phyloP scores from a whole-genome alignment of 108 stramenopile species.

The Nitzschia palea region DNA sequence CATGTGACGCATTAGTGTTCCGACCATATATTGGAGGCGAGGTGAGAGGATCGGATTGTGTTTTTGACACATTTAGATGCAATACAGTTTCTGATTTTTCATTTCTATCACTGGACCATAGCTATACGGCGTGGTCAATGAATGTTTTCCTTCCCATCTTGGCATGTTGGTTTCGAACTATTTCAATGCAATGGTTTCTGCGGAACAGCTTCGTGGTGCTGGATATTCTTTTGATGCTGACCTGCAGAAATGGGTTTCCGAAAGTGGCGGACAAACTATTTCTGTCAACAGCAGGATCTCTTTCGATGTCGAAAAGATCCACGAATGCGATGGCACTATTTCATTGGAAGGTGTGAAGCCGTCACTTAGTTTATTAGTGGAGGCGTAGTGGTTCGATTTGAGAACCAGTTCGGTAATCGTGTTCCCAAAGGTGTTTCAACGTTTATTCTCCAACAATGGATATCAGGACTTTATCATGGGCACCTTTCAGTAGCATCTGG shows the following conservation, averaged over 20 bases:
- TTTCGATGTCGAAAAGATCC: slow-evolving; percentile 42
- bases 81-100: not conserved
- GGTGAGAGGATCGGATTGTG: slow-evolving; percentile 20
- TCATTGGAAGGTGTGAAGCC: slow-evolving; percentile 50
- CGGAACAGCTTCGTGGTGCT: slow-evolving; percentile 36
- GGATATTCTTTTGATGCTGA: slow-evolving; percentile 50
- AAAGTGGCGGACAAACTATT: slow-evolving; percentile 24
- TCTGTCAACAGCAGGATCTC: slow-evolving; percentile 25
- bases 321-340: slow-evolving; percentile 49
- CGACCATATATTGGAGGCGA: slow-evolving; percentile 36
- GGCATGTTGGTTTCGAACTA: slow-evolving; percentile 50
- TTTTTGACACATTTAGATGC: not conserved
- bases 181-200: slow-evolving; percentile 65
- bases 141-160: slow-evolving; percentile 61
- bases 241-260: slow-evolving; percentile 38
- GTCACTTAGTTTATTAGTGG: slow-evolving; percentile 26
- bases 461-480: slow-evolving; percentile 77
- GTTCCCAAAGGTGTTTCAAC: not conserved
- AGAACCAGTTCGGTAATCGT: not conserved
- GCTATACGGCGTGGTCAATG: slow-evolving; percentile 49
- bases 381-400: slow-evolving; percentile 6
- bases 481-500: slow-evolving; percentile 85
- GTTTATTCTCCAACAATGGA: slow-evolving; percentile 45
- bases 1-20: slow-evolving; percentile 53
- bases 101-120: slow-evolving; percentile 2